Conservation (phyloP, 2,329 filamentous ascomycete species). For the Mycosphaerella sp. region DNA sequence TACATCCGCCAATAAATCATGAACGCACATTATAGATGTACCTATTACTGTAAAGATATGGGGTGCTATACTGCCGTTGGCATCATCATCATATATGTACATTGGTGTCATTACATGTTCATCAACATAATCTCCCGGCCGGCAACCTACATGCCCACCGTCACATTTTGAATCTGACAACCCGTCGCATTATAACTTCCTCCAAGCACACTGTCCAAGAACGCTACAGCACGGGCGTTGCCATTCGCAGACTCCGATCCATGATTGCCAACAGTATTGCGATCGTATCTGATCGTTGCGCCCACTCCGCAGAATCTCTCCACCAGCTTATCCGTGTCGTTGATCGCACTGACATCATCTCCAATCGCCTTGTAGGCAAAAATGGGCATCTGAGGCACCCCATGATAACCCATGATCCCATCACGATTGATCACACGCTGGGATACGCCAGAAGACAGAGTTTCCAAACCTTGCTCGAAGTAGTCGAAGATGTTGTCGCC, state of each 20-base stretch:
- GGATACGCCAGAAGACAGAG: constrained; percentile 24
- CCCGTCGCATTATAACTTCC: constrained; percentile 24
- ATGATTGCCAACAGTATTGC: constrained; percentile 43
- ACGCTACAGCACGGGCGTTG: constrained; percentile 29
- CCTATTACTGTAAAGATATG: too few species aligned
- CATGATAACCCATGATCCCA: constrained; percentile 37
- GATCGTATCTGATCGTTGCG: constrained; percentile 40
- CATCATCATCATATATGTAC: background rate
- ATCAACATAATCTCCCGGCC: background rate
- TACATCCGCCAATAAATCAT: too few species aligned
- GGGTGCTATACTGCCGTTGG: background rate
- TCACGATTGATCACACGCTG: constrained; percentile 27
- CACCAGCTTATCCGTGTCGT: constrained; percentile 42
- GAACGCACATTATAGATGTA: too few species aligned
- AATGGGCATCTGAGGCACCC: constrained; percentile 43
- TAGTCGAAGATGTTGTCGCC: constrained; percentile 38
- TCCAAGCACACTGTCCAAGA: constrained; percentile 22
- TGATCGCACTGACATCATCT: constrained; percentile 43
- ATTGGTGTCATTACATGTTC: background rate
- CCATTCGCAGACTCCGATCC: constrained; percentile 33
- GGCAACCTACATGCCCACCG: constrained; percentile 8
- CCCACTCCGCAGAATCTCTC: constrained; percentile 38
- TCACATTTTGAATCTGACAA: constrained; percentile 27
- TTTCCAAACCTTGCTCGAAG: constrained; percentile 36
- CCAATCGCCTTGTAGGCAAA: constrained; percentile 47